Conservation (phyloP, 1,284 basidiomycete species). For the Apiotrichum mycotoxinovorans region DNA sequence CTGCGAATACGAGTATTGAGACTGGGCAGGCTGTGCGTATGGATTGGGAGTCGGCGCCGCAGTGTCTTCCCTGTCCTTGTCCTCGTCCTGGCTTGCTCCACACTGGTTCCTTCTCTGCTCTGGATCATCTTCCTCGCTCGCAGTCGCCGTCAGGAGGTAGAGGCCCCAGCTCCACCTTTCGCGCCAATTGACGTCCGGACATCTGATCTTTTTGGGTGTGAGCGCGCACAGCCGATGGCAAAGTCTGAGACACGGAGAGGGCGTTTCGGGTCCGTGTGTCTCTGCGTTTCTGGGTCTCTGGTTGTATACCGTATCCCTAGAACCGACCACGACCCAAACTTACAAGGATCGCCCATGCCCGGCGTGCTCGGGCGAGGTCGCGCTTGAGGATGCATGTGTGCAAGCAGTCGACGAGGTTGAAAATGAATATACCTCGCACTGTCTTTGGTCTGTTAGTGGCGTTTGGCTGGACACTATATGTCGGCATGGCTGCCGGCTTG, state of each 20-base stretch:
- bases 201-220: slow-evolving; percentile 54
- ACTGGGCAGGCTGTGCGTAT: not conserved
- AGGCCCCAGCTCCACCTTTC: slow-evolving; percentile 70
- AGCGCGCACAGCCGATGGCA: too few species aligned
- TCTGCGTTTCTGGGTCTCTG: too few species aligned
- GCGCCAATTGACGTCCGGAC: slow-evolving; percentile 76
- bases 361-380: slow-evolving; percentile 63
- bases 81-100: not conserved
- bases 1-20: slow-evolving; percentile 6
- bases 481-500: not conserved
- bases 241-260: too few species aligned
- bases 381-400: slow-evolving; percentile 67
- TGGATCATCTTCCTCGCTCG: not conserved
- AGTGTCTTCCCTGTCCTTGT: not conserved
- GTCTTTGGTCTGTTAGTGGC: slow-evolving; percentile 6
- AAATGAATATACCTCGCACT: slow-evolving; percentile 41
- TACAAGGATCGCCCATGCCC: slow-evolving; percentile 73
- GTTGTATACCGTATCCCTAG: not conserved
- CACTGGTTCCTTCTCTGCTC: not conserved
- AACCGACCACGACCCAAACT: not conserved
- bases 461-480: slow-evolving; percentile 9
- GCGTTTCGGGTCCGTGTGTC: too few species aligned
- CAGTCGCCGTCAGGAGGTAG: slow-evolving; percentile 25
- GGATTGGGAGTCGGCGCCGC: not conserved
- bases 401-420: slow-evolving; percentile 51